Evolutionary conservation across 108 stramenopile genomes (phyloP), one percentile per base, ranked within the genome.

Genomic region (Discostella pseudostelligera): DNA sequence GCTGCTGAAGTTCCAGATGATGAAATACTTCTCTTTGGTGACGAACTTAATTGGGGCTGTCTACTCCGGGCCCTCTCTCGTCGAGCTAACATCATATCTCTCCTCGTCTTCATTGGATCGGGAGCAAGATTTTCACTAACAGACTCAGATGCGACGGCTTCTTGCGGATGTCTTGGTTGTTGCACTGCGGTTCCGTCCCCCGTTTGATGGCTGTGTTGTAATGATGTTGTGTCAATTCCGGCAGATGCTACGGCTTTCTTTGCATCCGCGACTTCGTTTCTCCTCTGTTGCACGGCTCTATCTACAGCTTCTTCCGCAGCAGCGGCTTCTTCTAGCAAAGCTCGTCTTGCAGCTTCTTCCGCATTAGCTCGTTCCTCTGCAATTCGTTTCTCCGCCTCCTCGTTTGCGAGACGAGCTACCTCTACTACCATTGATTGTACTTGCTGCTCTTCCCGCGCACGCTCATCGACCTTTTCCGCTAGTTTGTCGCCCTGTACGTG

Each of bases 1-100:
- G 35, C 58, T 42, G 56, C 7, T 22, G 37, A 19, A 26, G 39
- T 44, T 3, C 37, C 47, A 59, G 56, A 48, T 3, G 47, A 49
- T 39, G 28, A n/a, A 20, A 16, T 32, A 7, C 3, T 36, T 14
- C 13, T 47, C 20, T 32, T 26, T n/a, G 37, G 29, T 25, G 37
- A 29, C n/a, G 20, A 19, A 3, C 20, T 50, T 8, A 16, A 0
- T 16, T 16, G 42, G 42, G 42, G n/a, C 12, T 54, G 11, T 36
- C 53, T 54, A 54, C 6, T 54, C 29, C 53, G 22, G 8, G n/a
- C 11, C 32, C 29, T 54, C 26, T 16, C 35, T 36, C 53, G 53
- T 54, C 53, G 28, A 16, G 53, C 28, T 35, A 25, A 5, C 53
- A 54, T 17, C 7, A 54, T 54, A 22, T 54, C 53, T 35, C 53